Conservation (phyloP, 2,329 filamentous ascomycete genomes). For the Ceratocystis variospora region DNA sequence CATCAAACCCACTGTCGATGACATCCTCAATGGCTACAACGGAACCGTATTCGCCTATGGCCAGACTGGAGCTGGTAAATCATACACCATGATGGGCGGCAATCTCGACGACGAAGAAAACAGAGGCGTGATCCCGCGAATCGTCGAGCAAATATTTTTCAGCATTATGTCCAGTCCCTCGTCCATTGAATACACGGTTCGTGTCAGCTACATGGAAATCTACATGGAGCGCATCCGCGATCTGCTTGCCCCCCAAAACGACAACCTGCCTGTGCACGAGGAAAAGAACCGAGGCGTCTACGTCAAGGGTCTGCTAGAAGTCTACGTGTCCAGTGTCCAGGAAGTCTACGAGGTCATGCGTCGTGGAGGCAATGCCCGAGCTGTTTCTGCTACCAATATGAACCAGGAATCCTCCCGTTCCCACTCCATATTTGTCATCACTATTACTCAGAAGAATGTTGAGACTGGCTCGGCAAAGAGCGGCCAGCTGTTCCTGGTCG, state of each 20-base stretch:
- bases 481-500: slow-evolving; percentile 90
- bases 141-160: slow-evolving; percentile 93
- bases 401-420: slow-evolving; percentile 97
- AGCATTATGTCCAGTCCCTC: slow-evolving; percentile 84
- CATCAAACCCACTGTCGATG: slow-evolving; percentile 88
- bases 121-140: slow-evolving; percentile 90
- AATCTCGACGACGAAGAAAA: slow-evolving; percentile 82
- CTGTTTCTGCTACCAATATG: slow-evolving; percentile 97
- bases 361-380: slow-evolving; percentile 73
- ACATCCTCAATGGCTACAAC: slow-evolving; percentile 98
- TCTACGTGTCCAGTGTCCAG: slow-evolving; percentile 88
- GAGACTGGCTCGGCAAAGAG: slow-evolving; percentile 94
- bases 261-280: slow-evolving; percentile 94
- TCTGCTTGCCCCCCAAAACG: slow-evolving; percentile 80
- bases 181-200: slow-evolving; percentile 96
- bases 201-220: slow-evolving; percentile 98
- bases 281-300: slow-evolving; percentile 94
- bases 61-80: slow-evolving; percentile 96
- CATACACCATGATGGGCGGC: slow-evolving; percentile 74
- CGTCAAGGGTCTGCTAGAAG: slow-evolving; percentile 85
- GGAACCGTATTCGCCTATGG: slow-evolving; percentile 97
- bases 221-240: slow-evolving; percentile 99
- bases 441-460: slow-evolving; percentile 92
- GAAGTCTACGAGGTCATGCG: slow-evolving; percentile 97
- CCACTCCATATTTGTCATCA: slow-evolving; percentile 96